Percentiles rank a stretch among this genome's conserved stretches.
Evolutionary conservation across 2,329 filamentous ascomycete species (phyloP).

Genomic region (Zymoseptoria ardabiliae): DNA sequence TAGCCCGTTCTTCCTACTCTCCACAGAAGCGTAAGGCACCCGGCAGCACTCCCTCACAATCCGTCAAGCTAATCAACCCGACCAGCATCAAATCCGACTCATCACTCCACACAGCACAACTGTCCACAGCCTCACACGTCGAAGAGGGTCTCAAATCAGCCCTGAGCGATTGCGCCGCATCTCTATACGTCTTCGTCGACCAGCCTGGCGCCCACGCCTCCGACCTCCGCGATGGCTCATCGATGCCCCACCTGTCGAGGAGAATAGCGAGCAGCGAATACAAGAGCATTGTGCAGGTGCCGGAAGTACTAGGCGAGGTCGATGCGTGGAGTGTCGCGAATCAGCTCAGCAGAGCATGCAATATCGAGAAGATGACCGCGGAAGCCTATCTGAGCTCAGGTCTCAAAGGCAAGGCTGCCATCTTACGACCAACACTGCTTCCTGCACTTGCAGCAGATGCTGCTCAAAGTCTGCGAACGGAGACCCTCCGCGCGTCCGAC

Average conservation of each 20-base stretch:
- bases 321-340: constrained; percentile 37
- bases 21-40: constrained; percentile 64
- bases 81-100: constrained; percentile 11
- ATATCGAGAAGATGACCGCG: constrained; percentile 6
- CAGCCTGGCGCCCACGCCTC: constrained; percentile 66
- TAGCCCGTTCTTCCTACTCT: constrained; percentile 75
- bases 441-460: constrained; percentile 2
- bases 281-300: constrained; percentile 35
- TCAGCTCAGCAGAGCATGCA: constrained; percentile 41
- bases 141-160: constrained; percentile 32
- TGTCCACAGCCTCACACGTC: constrained; percentile 22
- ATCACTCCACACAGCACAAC: constrained; percentile 18
- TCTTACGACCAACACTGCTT: constrained; percentile 9
- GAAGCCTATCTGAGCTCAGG: constrained; percentile 4
- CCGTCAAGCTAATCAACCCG: constrained; percentile 14
- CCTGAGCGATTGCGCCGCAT: constrained; percentile 37
- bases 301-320: constrained; percentile 47
- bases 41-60: constrained; percentile 6
- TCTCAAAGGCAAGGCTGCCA: constrained; percentile 1
- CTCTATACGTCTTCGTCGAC: constrained; percentile 64
- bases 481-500: constrained; percentile 8
- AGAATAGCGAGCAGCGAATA: constrained; percentile 38
- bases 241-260: constrained; percentile 44
- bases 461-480: neutral
- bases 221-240: constrained; percentile 51